Evolutionary conservation across 2,329 filamentous ascomycete species (phyloP).

Genomic region (Aureobasidium subglaciale): DNA sequence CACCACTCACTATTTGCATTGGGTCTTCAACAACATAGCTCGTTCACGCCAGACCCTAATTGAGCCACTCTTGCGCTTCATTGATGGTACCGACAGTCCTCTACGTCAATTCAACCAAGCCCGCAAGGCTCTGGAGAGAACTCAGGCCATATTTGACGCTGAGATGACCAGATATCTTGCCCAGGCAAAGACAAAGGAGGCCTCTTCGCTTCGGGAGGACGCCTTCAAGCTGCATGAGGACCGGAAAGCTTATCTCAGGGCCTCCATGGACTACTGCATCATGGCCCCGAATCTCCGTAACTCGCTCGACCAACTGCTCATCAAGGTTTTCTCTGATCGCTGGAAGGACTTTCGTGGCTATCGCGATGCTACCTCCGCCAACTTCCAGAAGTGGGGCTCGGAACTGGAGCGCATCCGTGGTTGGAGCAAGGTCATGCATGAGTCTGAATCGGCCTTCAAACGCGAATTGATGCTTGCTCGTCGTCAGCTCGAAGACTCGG

Average conservation of each 20-base stretch:
- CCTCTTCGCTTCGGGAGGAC: conserved; percentile 84
- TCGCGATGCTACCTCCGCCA: conserved; percentile 55
- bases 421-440: conserved; percentile 92
- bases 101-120: conserved; percentile 80
- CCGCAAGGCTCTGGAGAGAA: conserved; percentile 64
- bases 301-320: conserved; percentile 76
- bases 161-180: conserved; percentile 73
- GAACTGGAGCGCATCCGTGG: conserved; percentile 90
- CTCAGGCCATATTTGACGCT: conserved; percentile 79
- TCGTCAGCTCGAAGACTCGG: conserved; percentile 72
- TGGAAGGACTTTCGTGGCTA: conserved; percentile 78
- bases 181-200: conserved; percentile 89
- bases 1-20: conserved; percentile 79
- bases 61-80: conserved; percentile 74
- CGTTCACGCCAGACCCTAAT: conserved; percentile 69
- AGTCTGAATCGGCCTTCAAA: conserved; percentile 74
- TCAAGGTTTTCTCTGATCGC: conserved; percentile 76
- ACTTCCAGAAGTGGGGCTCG: conserved; percentile 59
- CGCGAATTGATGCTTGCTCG: conserved; percentile 72
- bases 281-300: conserved; percentile 78
- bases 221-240: conserved; percentile 93
- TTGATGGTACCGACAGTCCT: conserved; percentile 70
- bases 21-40: conserved; percentile 65
- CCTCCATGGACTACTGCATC: conserved; percentile 88
- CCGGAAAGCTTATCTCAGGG: conserved; percentile 80